A percentile compares a stretch with the other conserved stretches of the same genome.
These are phyloP conservation scores for Clitopilus hobsonii DNA, from an alignment of 768 basidiomycete species.

Conservation along the genomic window DNA sequence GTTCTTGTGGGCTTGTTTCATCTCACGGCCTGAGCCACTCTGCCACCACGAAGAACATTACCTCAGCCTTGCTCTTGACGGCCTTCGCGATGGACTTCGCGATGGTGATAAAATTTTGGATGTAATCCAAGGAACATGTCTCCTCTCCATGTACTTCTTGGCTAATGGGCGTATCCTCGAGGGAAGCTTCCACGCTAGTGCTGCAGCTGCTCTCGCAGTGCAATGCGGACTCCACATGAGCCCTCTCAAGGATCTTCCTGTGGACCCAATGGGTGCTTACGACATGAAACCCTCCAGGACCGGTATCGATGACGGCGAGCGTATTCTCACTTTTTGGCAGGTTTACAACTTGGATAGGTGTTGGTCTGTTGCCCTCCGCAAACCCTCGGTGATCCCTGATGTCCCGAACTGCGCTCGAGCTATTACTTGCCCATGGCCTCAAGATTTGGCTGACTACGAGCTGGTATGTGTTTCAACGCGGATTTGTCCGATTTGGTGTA, in stretches of 20 bases:
- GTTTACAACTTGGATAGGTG: constrained; percentile 77
- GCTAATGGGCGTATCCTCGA: constrained; percentile 75
- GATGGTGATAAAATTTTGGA: constrained; percentile 54
- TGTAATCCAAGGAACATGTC: constrained; percentile 71
- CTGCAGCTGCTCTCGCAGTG: constrained; percentile 67
- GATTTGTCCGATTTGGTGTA: constrained; percentile 7
- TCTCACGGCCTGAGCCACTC: constrained; percentile 67
- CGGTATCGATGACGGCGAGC: constrained; percentile 61
- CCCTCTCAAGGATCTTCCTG: constrained; percentile 27
- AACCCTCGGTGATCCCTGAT: constrained; percentile 64
- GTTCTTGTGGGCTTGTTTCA: constrained; percentile 79
- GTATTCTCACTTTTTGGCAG: constrained; percentile 79
- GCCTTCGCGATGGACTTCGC: constrained; percentile 59
- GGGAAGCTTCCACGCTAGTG: constrained; percentile 72
- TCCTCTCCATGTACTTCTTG: constrained; percentile 72
- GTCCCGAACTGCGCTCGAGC: constrained; percentile 50
- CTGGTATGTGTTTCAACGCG: constrained; percentile 38
- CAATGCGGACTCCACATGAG: constrained; percentile 66
- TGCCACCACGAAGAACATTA: constrained; percentile 72
- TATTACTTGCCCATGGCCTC: constrained; percentile 75
- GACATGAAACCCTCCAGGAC: constrained; percentile 57
- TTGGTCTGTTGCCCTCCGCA: constrained; percentile 72
- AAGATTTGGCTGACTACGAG: constrained; percentile 68
- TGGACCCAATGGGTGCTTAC: constrained; percentile 28
- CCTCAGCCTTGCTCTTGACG: constrained; percentile 57